Evolutionary conservation across 306 rosid species (phyloP), one percentile per base, ranked within the genome.

Genomic region (Phaseolus lunatus): DNA sequence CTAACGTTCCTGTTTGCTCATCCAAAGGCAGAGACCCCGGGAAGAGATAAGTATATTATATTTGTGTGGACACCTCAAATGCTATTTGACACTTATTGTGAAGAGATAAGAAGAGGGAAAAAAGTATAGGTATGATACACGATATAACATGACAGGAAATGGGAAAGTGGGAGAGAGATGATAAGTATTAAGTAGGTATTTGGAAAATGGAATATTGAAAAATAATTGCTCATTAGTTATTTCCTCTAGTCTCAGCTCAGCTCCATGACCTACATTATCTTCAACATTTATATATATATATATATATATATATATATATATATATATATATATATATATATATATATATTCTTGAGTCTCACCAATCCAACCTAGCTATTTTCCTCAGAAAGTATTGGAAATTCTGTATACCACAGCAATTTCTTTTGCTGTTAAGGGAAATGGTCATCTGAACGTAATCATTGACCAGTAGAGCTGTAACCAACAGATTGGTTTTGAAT

Each of bases 401-500:
- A 58, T 68, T 78, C 76, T 45, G 13, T 4, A 33, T 64, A 35
- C 14, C 23, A n/a, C 47, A 11, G n/a, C n/a, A n/a, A n/a, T n/a
- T n/a, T n/a, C n/a, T n/a, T n/a, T n/a, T n/a, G n/a, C n/a, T n/a
- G n/a, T n/a, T n/a, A n/a, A n/a, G n/a, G n/a, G n/a, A n/a, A n/a
- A n/a, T n/a, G n/a, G n/a, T n/a, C n/a, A n/a, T n/a, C n/a, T n/a
- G n/a, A n/a, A n/a, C n/a, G n/a, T n/a, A n/a, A n/a, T 24, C 35
- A 50, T 56, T 24, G 65, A 54, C 13, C 39, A 50, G 65, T 33
- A 18, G 29, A 39, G 2, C 59, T 19, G 35, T 23, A 35, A 15
- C 4, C 43, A 26, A 62, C 20, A 76, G 41, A 43, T 71, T 56
- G 13, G 63, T 77, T 62, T 23, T 24, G 53, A 27, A 61, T 62